These are phyloP conservation scores for Dendrobium chrysotoxum DNA, from an alignment of 106 monocot species.

Conservation along the genomic window DNA sequence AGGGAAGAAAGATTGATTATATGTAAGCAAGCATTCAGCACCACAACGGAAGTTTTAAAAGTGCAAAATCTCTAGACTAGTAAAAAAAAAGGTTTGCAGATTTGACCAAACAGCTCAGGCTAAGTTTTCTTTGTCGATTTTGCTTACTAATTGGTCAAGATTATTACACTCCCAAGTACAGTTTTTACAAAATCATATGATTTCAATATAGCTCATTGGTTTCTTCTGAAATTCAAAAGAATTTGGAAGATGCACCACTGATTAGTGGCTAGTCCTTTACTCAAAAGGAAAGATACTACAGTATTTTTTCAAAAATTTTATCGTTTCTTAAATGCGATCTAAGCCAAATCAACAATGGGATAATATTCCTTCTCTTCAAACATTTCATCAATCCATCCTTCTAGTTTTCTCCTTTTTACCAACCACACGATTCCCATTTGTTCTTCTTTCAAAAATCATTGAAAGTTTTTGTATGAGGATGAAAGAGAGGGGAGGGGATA, in stretches of 20 bases:
- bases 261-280: background rate
- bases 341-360: background rate
- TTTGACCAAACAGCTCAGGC: background rate
- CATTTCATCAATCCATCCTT: background rate
- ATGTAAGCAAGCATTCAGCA: no score
- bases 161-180: background rate
- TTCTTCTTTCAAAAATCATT: background rate
- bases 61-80: no score
- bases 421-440: background rate
- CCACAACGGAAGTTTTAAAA: no score
- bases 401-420: background rate
- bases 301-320: background rate
- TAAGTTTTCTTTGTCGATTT: background rate
- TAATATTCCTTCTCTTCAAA: background rate
- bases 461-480: background rate
- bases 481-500: background rate
- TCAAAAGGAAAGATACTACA: background rate
- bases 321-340: background rate
- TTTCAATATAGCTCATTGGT: no score
- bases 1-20: no score
- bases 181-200: background rate
- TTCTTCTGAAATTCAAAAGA: no score
- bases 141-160: background rate
- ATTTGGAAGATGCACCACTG: background rate
- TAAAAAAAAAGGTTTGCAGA: no score